Evolutionary conservation across 73 alveolate species (phyloP).

Genomic region (Paramecium pentaurelia): DNA sequence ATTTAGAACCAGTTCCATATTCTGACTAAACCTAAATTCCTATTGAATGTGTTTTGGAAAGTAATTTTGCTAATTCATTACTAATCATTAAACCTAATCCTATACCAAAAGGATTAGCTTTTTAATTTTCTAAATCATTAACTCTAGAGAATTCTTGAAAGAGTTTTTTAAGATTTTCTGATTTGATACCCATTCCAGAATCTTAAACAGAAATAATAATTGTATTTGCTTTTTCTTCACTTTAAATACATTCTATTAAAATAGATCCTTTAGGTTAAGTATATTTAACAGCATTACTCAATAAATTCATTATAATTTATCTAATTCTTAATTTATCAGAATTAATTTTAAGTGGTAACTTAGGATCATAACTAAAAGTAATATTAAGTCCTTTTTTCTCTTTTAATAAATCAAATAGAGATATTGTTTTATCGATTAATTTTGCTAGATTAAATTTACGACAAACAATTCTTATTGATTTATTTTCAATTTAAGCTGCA

Average conservation of each 20-base stretch:
- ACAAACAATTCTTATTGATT: not conserved
- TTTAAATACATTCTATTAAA: not conserved
- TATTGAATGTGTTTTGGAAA: not conserved
- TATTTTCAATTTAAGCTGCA: constrained; percentile 52
- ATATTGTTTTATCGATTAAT: constrained; percentile 36
- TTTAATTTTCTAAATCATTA: not conserved
- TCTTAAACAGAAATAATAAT: constrained; percentile 35
- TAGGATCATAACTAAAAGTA: constrained; percentile 6
- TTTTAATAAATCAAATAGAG: not conserved
- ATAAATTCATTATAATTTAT: constrained; percentile 42
- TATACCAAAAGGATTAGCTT: constrained; percentile 40
- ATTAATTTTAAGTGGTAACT: constrained; percentile 16
- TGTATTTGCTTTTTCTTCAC: not conserved
- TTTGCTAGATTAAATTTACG: constrained; percentile 43
- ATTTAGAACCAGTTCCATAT: constrained; percentile 30
- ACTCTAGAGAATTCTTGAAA: constrained; percentile 37
- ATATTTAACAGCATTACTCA: constrained; percentile 60
- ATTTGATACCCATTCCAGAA: constrained; percentile 53
- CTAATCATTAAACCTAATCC: constrained; percentile 45
- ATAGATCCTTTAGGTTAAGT: constrained; percentile 48
- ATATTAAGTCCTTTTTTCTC: constrained; percentile 25
- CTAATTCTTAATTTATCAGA: constrained; percentile 47
- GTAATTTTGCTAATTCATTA: constrained; percentile 39
- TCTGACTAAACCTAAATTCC: constrained; percentile 48
- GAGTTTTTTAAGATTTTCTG: constrained; percentile 24